Conservation (phyloP, 23 red algal species). For the Agarophyton chilense region DNA sequence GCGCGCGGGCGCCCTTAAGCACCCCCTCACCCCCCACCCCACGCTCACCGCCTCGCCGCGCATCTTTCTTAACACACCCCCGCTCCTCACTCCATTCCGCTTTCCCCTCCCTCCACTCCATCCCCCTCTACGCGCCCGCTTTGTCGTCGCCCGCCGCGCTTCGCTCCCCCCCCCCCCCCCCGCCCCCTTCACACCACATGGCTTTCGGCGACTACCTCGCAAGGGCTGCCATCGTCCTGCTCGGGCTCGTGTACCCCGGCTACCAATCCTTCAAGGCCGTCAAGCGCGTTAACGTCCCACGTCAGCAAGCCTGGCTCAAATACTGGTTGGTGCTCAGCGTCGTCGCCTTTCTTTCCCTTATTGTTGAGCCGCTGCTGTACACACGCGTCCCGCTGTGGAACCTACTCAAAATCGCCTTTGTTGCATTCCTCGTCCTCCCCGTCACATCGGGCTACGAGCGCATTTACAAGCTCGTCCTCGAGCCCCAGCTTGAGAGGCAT, state of each 20-base stretch:
- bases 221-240: slow-evolving; percentile 41
- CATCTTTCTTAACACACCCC: no score
- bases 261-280: slow-evolving; percentile 86
- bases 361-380: slow-evolving; percentile 63
- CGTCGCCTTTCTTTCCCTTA: slow-evolving; percentile 38
- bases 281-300: slow-evolving; percentile 45
- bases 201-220: slow-evolving; percentile 47
- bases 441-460: slow-evolving; percentile 61
- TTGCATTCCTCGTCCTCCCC: slow-evolving; percentile 61
- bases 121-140: no score
- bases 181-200: neutral
- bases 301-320: slow-evolving; percentile 70
- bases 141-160: neutral
- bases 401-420: slow-evolving; percentile 61
- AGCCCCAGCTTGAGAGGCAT: slow-evolving; percentile 72
- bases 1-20: neutral
- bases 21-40: neutral
- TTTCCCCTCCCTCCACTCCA: no score
- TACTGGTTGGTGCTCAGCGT: slow-evolving; percentile 79
- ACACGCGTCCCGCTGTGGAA: slow-evolving; percentile 62
- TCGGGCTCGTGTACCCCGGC: slow-evolving; percentile 62
- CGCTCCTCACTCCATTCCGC: no score
- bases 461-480: slow-evolving; percentile 59
- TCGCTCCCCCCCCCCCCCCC: neutral
- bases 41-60: neutral